Evolutionary conservation across 805 yeast genomes (phyloP), one percentile per base, ranked within the genome.

Genomic region (Ogataea siamensis): DNA sequence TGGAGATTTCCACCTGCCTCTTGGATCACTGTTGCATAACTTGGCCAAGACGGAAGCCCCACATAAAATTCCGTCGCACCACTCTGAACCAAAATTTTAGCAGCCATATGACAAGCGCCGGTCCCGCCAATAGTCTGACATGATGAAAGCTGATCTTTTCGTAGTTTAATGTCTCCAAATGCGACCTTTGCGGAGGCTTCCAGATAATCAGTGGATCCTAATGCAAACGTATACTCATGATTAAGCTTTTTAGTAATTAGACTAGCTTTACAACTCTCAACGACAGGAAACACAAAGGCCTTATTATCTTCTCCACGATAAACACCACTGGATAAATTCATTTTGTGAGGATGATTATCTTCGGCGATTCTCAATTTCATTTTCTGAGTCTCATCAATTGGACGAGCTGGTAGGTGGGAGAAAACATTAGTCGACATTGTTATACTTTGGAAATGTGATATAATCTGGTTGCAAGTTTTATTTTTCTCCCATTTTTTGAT

Each of bases 71-170:
- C 45, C 68, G 54, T 54, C 60, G 53, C 51, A 64, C 61, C 50
- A 58, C 66, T 47, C 63, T 70, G 33, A 60, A 56, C 49, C 62
- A 60, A 10, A 68, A 70, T 69, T 45, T 68, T 71, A 23, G 67
- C 74, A 54, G 68, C 70, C 33, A 70, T 71, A 42, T 73, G 63
- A 46, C 70, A 65, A 9, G 74, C 68, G 11, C 74, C 74, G 32
- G 75, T 70, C 51, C 75, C 75, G 34, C 70, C 64, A 42, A 70
- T 68, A 45, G 76, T 69, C 53, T 70, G 76, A 21, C 73, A 57
- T 27, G 74, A 71, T 3, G 58, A 62, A 42, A 72, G n/a, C n/a
- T n/a, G n/a, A n/a, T n/a, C 58, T 44, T 63, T 69, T 19, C 67
- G 60, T 45, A 57, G 51, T 13, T 39, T 40, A 13, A 51, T 53